Base-by-base conservation (phyloP, 208 protist species). In the Wallacemonas rigidus region DNA sequence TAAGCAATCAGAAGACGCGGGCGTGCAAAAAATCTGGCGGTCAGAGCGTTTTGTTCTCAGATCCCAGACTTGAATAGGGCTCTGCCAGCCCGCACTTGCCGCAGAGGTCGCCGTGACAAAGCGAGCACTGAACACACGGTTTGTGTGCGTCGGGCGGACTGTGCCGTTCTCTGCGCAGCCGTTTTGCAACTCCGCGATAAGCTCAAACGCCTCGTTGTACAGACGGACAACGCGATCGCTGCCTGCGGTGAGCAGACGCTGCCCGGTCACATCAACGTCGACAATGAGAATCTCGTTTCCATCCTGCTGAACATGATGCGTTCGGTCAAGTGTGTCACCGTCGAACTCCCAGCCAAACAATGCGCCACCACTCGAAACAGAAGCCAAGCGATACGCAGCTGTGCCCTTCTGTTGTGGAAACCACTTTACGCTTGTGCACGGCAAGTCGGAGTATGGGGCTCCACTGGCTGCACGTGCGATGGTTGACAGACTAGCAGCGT, bases 21-120 rank as follows among this genome's bases (percentile, higher is more conserved):
- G 75, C 4, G 85, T 47, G 2, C 85, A 89, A 2, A 75, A 43
- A 2, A 97, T 50, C 50, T 93, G 84, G 11, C 70, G 51, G 36
- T 92, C 77, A 17, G 90, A 89, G 41, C 85, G 74, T 36, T 57
- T 39, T 17, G 70, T 79, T 17, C 87, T 76, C 14, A 96, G 67
- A 64, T 98, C 91, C 94, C 94, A 98, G 4, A 98, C 38, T 67
- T 98, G 94, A 36, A 96, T 61, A 2, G 94, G 90, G 56, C 80
- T 94, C 38, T 93, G 91, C 92, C 91, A 98, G 7, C 94, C 94
- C 4, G 81, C 91, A 60, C 81, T 93, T n/a, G 85, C 79, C 0
- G 86, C 75, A 2, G 83, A 12, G 1, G 82, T 80, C 2, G 80
- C 72, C 2, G 79, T 79, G 0, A 88, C 26, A 75, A 90, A 97